These are phyloP conservation scores for Choiromyces venosus DNA, from an alignment of 495 filamentous ascomycete genomes.

Conservation along the genomic window DNA sequence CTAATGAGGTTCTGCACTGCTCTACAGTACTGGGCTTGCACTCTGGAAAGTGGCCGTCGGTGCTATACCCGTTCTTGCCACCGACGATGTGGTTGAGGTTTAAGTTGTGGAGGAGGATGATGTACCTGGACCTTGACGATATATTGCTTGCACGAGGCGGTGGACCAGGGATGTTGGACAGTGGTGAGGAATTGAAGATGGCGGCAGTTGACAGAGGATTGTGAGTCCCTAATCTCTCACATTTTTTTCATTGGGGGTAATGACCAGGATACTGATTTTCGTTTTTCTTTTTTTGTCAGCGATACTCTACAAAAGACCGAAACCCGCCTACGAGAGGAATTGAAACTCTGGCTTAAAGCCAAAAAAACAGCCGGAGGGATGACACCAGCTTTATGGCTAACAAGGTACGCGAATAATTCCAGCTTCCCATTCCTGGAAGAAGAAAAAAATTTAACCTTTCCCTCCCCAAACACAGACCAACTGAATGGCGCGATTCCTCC, in stretches of 20 bases:
- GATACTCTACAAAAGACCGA: conserved; percentile 25
- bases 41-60: conserved; percentile 41
- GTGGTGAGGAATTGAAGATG: conserved; percentile 38
- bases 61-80: conserved; percentile 24
- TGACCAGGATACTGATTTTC: neutral
- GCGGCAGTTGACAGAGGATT: conserved; percentile 37
- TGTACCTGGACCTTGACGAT: conserved; percentile 71
- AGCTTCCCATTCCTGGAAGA: no score
- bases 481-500: neutral
- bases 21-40: conserved; percentile 30
- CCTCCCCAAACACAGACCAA: neutral
- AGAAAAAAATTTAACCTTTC: neutral
- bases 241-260: neutral
- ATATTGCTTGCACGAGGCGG: conserved; percentile 73
- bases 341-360: conserved; percentile 41
- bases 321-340: conserved; percentile 24
- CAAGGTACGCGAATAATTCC: conserved; percentile 17
- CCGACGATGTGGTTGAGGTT: conserved; percentile 43
- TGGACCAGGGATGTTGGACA: conserved; percentile 24
- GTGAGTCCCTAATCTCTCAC: neutral
- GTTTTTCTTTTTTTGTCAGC: conserved; percentile 4
- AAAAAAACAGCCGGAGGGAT: conserved; percentile 35
- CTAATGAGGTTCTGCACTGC: conserved; percentile 50
- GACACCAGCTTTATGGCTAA: conserved; percentile 35
- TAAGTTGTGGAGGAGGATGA: conserved; percentile 23